phyloP scores from a whole-genome alignment of 441 rosid genomes.

The Lagerstroemia fauriei region DNA sequence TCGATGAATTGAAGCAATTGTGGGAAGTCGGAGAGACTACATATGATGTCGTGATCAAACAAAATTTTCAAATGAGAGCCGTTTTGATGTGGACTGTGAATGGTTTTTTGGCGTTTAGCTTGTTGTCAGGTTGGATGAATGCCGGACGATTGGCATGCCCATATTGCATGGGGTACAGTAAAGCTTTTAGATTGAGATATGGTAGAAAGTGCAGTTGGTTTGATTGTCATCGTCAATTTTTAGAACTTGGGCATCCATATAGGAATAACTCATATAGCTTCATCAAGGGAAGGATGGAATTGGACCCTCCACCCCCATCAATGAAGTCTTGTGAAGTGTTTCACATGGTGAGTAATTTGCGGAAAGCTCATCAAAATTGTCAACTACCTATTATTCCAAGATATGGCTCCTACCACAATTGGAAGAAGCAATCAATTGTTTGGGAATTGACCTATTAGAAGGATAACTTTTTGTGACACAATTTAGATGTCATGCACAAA shows the following conservation, averaged over 20 bases:
- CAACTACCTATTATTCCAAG: no score
- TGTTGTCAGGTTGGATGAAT: background rate
- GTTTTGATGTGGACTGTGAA: conserved; percentile 3
- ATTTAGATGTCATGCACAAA: no score
- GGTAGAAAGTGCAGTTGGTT: background rate
- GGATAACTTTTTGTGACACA: no score
- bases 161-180: background rate
- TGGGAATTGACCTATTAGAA: no score
- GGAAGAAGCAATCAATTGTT: no score
- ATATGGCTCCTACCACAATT: no score
- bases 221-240: background rate
- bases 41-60: background rate
- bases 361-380: no score
- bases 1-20: background rate
- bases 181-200: background rate
- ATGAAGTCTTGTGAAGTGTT: no score
- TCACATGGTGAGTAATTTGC: no score
- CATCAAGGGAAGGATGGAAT: no score
- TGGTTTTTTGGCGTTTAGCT: background rate
- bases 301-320: no score
- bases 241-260: background rate
- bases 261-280: background rate
- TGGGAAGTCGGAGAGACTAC: background rate
- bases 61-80: background rate
- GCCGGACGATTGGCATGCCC: background rate